phyloP scores from a whole-genome alignment of 1,139 yeast species.

The Wickerhamomyces sp. region DNA sequence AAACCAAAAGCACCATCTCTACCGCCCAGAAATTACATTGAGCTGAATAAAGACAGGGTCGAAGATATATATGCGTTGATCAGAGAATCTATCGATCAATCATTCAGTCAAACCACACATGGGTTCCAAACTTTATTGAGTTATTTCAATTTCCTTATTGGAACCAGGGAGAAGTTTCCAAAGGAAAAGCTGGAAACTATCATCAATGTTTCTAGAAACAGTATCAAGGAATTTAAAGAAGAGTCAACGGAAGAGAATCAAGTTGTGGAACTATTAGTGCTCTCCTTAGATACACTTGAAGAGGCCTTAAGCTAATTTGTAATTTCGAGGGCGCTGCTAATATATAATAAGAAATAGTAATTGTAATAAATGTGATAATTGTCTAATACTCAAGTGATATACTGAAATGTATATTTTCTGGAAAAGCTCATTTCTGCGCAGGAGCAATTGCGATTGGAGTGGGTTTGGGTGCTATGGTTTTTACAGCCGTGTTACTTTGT shows the following conservation, averaged over 20 bases:
- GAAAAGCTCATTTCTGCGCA: not conserved
- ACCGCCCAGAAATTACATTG: constrained; percentile 34
- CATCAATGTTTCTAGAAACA: constrained; percentile 6
- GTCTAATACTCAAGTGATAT: too few relatives aligned
- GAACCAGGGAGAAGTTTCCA: constrained; percentile 31
- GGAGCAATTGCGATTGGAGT: constrained; percentile 6
- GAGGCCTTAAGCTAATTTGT: not conserved
- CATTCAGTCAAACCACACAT: constrained; percentile 24
- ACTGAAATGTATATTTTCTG: not conserved
- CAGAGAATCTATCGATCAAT: constrained; percentile 30
- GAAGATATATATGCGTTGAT: constrained; percentile 39
- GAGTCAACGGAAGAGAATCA: constrained; percentile 24
- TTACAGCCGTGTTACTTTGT: constrained; percentile 3
- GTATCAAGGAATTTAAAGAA: constrained; percentile 4
- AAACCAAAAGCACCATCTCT: constrained; percentile 21
- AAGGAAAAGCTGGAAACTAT: constrained; percentile 23
- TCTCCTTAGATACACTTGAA: constrained; percentile 24
- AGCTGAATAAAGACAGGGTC: constrained; percentile 35
- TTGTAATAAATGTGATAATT: too few relatives aligned
- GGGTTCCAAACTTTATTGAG: constrained; percentile 44
- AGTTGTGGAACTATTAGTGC: constrained; percentile 36
- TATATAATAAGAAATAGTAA: too few relatives aligned
- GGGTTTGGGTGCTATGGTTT: not conserved
- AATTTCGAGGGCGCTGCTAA: too few relatives aligned
- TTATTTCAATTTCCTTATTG: constrained; percentile 51